Base-by-base conservation (phyloP, 23 red algal species). In the Gracilaria domingensis region DNA sequence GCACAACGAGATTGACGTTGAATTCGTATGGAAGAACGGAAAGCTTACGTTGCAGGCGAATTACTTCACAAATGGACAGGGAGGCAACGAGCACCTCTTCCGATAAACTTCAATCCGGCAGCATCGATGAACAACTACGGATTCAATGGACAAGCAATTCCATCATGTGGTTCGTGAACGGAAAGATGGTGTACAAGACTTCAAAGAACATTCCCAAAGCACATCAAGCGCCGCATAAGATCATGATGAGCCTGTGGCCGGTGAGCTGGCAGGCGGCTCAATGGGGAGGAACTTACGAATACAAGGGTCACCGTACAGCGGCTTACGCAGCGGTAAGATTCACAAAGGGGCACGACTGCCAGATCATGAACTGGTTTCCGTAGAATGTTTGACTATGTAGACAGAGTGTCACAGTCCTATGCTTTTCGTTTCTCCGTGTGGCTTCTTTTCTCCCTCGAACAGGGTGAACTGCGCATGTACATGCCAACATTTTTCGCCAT, bases 171-270 rank as follows among this genome's bases (percentile, higher is more conserved):
- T 91, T 45, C 23, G 87, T 91, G 26, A 74, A 91, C 75, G 87
- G 87, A 45, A 21, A 50, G 14, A n/a, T 50, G n/a, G 40, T 81
- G 49, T 60, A 78, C 32, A 78, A 64, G 51, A 66, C 84, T 32
- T 40, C 35, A 24, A 88, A 69, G 48, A 75, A 88, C 53, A 78
- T 78, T 5, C 84, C 84, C 12, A 72, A 88, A 37, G 67, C 37
- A 4, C 20, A 40, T 60, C 28, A 75, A 53, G 84, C 58, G 30
- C 64, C 65, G 28, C 71, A 60, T 30, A 74, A 76, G 40, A 75
- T 88, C 66, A 60, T 88, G 48, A 75, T 88, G 84, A 88, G 66
- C 84, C 28, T 77, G 42, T 88, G 84, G 84, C 67, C 71, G 30
- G 84, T 78, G 67, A 58, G 51, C 36, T 28, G 55, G 65, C 4